phyloP scores from a whole-genome alignment of 1,139 yeast species.

The Casaregolazyma suthepensis region DNA sequence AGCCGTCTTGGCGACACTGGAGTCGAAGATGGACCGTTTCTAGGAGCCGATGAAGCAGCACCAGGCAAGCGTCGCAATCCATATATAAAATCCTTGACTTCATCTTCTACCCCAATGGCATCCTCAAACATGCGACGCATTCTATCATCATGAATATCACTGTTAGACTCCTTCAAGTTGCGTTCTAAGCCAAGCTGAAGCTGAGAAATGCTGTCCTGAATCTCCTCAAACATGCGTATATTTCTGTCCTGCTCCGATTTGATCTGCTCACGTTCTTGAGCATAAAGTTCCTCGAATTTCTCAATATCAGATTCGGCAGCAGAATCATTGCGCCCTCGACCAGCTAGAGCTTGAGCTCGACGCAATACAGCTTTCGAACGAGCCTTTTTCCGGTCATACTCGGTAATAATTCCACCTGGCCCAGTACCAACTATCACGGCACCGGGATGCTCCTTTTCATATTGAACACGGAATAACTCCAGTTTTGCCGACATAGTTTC shows the following conservation, averaged over 20 bases:
- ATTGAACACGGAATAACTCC: conserved; percentile 50
- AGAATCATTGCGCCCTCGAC: conserved; percentile 48
- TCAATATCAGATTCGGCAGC: conserved; percentile 40
- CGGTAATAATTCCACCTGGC: conserved; percentile 77
- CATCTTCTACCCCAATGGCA: conserved; percentile 70
- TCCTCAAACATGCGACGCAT: conserved; percentile 76
- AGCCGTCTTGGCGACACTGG: conserved; percentile 9
- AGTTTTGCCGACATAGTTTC: conserved; percentile 64
- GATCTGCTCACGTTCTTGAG: conserved; percentile 50
- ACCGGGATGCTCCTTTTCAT: conserved; percentile 61
- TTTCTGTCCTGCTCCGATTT: conserved; percentile 50
- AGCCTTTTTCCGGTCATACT: conserved; percentile 70
- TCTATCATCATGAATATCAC: conserved; percentile 39
- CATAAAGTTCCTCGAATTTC: conserved; percentile 50
- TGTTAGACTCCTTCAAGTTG: conserved; percentile 32
- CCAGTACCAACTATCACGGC: conserved; percentile 73
- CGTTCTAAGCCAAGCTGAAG: conserved; percentile 56
- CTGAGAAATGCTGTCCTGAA: conserved; percentile 66
- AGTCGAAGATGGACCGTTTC: conserved; percentile 2
- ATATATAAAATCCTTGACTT: conserved; percentile 59
- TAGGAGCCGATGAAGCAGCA: conserved; percentile 4
- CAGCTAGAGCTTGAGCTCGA: conserved; percentile 89
- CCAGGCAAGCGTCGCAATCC: conserved; percentile 38
- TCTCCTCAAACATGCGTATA: conserved; percentile 55
- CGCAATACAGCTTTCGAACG: conserved; percentile 74